These are phyloP conservation scores for Trichoderma asperellum DNA, from an alignment of 2,329 filamentous ascomycete species.

Conservation along the genomic window DNA sequence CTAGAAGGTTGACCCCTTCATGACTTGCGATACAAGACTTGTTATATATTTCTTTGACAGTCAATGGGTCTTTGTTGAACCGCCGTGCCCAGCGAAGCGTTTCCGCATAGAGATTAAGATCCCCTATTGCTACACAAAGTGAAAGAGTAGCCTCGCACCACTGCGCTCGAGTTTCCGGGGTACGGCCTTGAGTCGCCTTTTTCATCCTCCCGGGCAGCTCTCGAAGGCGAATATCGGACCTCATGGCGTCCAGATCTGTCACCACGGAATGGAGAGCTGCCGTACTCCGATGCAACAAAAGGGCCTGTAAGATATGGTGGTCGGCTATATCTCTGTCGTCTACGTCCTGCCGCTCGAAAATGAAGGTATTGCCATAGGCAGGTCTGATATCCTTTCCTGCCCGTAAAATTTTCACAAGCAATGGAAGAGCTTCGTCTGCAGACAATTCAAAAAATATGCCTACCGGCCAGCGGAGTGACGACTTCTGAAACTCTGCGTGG, in stretches of 20 bases:
- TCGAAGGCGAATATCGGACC: constrained; percentile 26
- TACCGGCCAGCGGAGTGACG: background rate
- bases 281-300: background rate
- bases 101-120: constrained; percentile 34
- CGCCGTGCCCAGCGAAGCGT: constrained; percentile 38
- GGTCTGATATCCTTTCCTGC: background rate
- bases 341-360: background rate
- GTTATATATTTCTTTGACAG: constrained; percentile 31
- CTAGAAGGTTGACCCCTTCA: constrained; percentile 32
- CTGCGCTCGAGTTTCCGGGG: constrained; percentile 33
- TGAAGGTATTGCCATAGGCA: background rate
- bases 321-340: background rate
- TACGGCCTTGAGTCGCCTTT: constrained; percentile 34
- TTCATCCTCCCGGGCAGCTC: constrained; percentile 32
- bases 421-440: background rate
- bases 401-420: constrained; percentile 6
- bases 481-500: background rate
- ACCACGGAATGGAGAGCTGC: background rate
- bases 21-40: constrained; percentile 19
- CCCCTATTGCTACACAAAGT: constrained; percentile 36
- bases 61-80: constrained; percentile 38
- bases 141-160: constrained; percentile 38
- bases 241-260: background rate
- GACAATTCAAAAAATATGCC: background rate
- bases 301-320: background rate